Conservation (phyloP, 805 yeast species). For the Yamadazyma scolyti region DNA sequence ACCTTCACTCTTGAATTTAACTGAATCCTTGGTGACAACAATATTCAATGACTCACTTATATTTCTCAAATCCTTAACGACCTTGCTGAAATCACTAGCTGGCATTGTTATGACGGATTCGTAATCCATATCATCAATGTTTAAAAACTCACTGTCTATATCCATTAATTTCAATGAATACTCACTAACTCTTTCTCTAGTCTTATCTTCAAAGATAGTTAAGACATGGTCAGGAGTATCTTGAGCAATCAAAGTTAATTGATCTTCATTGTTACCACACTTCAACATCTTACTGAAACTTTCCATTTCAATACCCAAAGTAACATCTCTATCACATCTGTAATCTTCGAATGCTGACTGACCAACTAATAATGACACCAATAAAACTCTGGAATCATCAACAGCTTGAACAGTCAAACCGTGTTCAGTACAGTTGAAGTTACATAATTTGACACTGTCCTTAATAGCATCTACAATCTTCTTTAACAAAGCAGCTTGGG, state of each 20-base stretch:
- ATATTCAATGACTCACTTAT: constrained; percentile 85
- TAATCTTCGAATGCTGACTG: constrained; percentile 84
- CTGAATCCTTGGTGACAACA: constrained; percentile 85
- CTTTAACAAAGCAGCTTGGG: constrained; percentile 86
- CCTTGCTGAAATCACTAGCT: constrained; percentile 80
- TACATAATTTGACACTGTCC: constrained; percentile 92
- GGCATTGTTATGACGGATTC: constrained; percentile 88
- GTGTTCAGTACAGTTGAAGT: constrained; percentile 92
- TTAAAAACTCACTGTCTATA: constrained; percentile 90
- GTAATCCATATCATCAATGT: constrained; percentile 90
- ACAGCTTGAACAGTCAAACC: constrained; percentile 97
- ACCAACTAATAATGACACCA: constrained; percentile 85
- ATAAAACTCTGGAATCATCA: constrained; percentile 92
- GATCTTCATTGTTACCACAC: constrained; percentile 88
- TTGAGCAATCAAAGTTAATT: constrained; percentile 84
- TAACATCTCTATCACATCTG: constrained; percentile 92
- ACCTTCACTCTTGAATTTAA: constrained; percentile 87
- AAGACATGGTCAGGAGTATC: constrained; percentile 77
- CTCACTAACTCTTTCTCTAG: constrained; percentile 88
- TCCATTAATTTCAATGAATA: constrained; percentile 91
- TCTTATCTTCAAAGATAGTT: constrained; percentile 85
- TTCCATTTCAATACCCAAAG: constrained; percentile 86
- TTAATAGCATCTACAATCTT: constrained; percentile 91
- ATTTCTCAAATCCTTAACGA: constrained; percentile 81
- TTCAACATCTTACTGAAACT: constrained; percentile 85